Base-by-base conservation (phyloP, 2,329 filamentous ascomycete genomes). In the Nothophoma quercina region DNA sequence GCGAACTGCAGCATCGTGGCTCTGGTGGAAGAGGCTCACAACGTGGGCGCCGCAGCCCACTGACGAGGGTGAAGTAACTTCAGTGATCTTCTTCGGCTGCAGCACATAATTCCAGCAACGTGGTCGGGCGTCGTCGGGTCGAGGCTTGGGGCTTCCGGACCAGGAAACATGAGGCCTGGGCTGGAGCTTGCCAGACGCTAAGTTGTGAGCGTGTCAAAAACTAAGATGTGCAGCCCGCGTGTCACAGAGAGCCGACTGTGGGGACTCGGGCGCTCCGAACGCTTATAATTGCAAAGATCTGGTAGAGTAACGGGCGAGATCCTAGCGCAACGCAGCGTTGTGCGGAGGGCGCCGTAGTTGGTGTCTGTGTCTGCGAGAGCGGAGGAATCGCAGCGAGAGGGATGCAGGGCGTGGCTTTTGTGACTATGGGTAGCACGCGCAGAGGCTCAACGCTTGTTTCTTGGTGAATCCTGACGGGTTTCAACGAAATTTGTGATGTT, bases 61-160 rank as follows among this genome's bases (percentile, higher is more conserved):
- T 42, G 51, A 62, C 36, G 57, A 61, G 49, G 35, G 51, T 44
- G 25, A 40, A 34, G 38, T 33, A 34, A 18, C 15, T 22, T 53
- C 36, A 41, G 36, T n/a, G 43, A 44, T 35, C 42, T 47, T 30
- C 43, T 54, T 42, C 42, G 59, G 38, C 47, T 34, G 21, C 65
- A 63, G 58, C 56, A 59, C 45, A 40, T 42, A 28, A 58, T 63
- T 64, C 71, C 70, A 68, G 60, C 56, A 61, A 65, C 40, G 57
- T 61, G 70, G 68, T 65, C 62, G 60, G 69, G 70, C 68, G 67
- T 68, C 54, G 61, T 67, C 68, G 64, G 63, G 48, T 67, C 52
- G 62, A 63, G 62, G 55, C 63, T 59, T 50, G 62, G 57, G 58
- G 53, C 55, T 57, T 63, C 48, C 56, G 66, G 52, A 56, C 58